Evolutionary conservation across 768 basidiomycete species (phyloP), one percentile per base, ranked within the genome.

Genomic region (Macrolepiota fuliginosa): DNA sequence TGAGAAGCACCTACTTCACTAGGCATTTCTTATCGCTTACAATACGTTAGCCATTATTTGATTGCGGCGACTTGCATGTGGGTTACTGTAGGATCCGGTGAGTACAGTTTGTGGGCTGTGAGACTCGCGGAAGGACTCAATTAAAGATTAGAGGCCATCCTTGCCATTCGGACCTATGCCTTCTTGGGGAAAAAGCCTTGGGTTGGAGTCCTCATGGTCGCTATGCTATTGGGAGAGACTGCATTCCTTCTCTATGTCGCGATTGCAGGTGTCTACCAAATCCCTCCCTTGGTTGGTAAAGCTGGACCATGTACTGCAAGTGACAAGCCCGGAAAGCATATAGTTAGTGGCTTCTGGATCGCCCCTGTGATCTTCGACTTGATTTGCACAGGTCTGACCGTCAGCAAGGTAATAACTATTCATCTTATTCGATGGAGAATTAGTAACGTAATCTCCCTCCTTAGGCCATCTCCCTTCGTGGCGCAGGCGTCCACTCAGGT

Each of bases 21-120:
- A 3, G 5, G 17, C 7, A 4, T 15, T 17, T 19, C 2, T 10
- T 19, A 12, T 27, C 11, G 9, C 56, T 49, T 29, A 39, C n/a
- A 1, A 39, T 39, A 1, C 22, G 17, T 3, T 37, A 65, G 64
- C 24, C 64, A 65, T 29, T 65, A 63, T 37, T 19, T 65, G 40
- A 65, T 65, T 37, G 64, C 58, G n/a, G 64, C 64, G 17, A 61
- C 62, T 46, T 65, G 64, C 47, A 61, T 63, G 58, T 65, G 64
- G 64, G 56, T 53, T 4, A 63, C 62, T 6, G 37, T 65, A 11
- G 64, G 64, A n/a, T 65, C 64, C 32, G 59, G 62, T 63, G 32
- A 9, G 55, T 51, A 24, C 6, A 17, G 17, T 15, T 45, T 3
- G 7, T 19, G 9, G 17, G 7, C n/a, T 45, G 7, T n/a, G n/a